These are phyloP conservation scores for Aspergillus sp. DNA, from an alignment of 2,329 filamentous ascomycete species.

Conservation along the genomic window DNA sequence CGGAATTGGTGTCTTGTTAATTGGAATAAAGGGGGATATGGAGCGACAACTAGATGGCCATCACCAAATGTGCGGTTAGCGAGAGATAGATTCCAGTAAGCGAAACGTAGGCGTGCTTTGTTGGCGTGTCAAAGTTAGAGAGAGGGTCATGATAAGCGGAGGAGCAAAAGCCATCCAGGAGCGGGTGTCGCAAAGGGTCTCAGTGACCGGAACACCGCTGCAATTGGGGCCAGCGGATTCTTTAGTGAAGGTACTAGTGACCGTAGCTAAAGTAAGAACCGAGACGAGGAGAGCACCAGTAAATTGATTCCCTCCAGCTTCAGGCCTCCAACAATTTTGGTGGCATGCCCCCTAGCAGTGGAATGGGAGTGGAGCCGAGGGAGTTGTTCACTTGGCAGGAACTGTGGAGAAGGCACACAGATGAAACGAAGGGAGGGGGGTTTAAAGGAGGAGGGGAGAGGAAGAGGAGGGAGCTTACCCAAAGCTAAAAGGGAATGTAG, in stretches of 20 bases:
- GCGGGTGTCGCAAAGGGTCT: slow-evolving; percentile 7
- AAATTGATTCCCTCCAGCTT: background rate
- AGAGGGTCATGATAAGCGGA: slow-evolving; percentile 8
- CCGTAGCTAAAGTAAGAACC: background rate
- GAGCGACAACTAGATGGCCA: slow-evolving; percentile 14
- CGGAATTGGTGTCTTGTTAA: background rate
- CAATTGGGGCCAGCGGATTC: background rate
- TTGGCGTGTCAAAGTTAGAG: slow-evolving; percentile 1
- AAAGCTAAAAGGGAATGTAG: slow-evolving; percentile 6
- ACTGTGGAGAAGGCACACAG: slow-evolving; percentile 30
- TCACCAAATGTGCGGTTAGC: slow-evolving; percentile 13
- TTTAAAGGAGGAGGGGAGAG: slow-evolving; percentile 3
- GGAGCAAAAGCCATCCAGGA: slow-evolving; percentile 3
- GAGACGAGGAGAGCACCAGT: background rate
- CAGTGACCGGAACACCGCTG: background rate
- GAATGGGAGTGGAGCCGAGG: slow-evolving; percentile 31
- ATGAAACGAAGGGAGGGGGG: slow-evolving; percentile 17
- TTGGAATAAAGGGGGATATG: slow-evolving; percentile 7
- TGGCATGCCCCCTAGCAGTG: slow-evolving; percentile 26
- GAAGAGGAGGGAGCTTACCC: slow-evolving; percentile 13
- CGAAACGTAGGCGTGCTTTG: slow-evolving; percentile 6
- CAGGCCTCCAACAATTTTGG: background rate
- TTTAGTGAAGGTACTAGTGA: background rate
- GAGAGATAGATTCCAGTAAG: background rate
- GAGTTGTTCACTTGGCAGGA: slow-evolving; percentile 28